Base-by-base conservation (phyloP, 140 eudicot species). In the Stevia rebaudiana region DNA sequence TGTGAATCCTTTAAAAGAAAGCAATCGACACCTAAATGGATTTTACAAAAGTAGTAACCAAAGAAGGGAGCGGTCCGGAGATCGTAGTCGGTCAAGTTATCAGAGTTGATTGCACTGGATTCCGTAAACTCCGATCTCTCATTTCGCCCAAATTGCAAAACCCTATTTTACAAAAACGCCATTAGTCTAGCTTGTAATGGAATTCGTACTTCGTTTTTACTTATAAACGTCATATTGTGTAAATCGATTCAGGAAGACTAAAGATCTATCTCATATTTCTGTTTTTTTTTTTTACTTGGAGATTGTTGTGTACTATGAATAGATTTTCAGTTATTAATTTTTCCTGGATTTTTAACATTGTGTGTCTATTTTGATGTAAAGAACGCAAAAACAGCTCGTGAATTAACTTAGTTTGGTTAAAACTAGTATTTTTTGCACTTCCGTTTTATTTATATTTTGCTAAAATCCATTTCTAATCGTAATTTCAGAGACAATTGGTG, bases 91-190 rank as follows among this genome's bases (percentile, higher is more conserved):
- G 98, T 11, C 96, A 92, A 61, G 77, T 61, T 21, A 96, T 92
- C 75, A 83, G 95, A 67, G 98, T 92, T 55, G 96, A 92, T 86
- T 92, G 98, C 70, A 92, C 98, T 41, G 98, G 96, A 39, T 92
- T 37, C 48, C 96, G 98, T 79, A 61, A 30, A 51, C 72, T 25
- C 23, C 48, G 51, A 43, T 67, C 73, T 42, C 12, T 11, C 37
- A 56, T 18, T 70, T 70, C 8, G 15, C 37, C 4, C 52, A 10
- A 30, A 41, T 10, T 46, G 18, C 68, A 57, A 64, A 73, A 72
- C 76, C 76, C 71, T 67, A 58, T 68, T 49, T 25, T 19, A 2
- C 16, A 10, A 42, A 1, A 3, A 21, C 17, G 21, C 55, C 4
- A 56, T 55, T n/a, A n/a, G n/a, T n/a, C n/a, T n/a, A n/a, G n/a